Percentiles rank a stretch among this genome's conserved stretches.
These are phyloP conservation scores for Novymonas esmeraldas DNA, from an alignment of 208 protist genomes.

Conservation along the genomic window DNA sequence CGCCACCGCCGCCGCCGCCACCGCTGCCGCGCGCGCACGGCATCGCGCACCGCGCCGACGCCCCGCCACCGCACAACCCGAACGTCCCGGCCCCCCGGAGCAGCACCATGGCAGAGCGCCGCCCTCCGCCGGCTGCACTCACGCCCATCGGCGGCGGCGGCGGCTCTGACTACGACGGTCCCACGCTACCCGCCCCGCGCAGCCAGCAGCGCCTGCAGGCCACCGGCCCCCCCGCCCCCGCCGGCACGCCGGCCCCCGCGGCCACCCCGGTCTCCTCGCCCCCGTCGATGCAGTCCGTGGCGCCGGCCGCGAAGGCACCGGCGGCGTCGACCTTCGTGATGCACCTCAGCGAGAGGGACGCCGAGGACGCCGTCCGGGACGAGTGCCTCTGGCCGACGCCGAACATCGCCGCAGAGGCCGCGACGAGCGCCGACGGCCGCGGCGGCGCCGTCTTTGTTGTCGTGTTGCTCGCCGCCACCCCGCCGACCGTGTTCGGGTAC, in stretches of 20 bases:
- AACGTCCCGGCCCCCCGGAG: constrained; percentile 33
- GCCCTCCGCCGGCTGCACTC: constrained; percentile 13
- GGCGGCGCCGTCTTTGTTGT: constrained; percentile 25
- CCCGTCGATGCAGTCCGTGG: no score
- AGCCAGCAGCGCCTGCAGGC: constrained; percentile 27
- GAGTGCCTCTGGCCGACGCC: constrained; percentile 49
- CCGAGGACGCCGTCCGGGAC: constrained; percentile 48
- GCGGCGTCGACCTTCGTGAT: constrained; percentile 40
- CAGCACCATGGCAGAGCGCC: constrained; percentile 23
- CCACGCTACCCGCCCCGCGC: constrained; percentile 22
- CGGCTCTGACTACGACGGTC: constrained; percentile 22
- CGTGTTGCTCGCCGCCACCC: constrained; percentile 54
- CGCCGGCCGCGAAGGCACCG: constrained; percentile 14
- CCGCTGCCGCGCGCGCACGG: constrained; percentile 25
- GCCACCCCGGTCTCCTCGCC: background rate
- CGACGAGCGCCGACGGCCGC: constrained; percentile 38
- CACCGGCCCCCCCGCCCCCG: background rate
- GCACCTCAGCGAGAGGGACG: constrained; percentile 47
- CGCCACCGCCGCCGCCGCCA: no score
- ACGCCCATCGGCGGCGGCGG: constrained; percentile 23
- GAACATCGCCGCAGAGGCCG: constrained; percentile 42
- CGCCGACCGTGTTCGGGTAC: constrained; percentile 58
- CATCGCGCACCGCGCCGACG: constrained; percentile 25
- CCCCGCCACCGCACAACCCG: constrained; percentile 16
- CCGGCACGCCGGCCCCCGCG: background rate